Percentiles rank a stretch among this genome's conserved stretches.
Conservation (phyloP, 192 early-diverging fungal genomes). For the Linderina pennispora region DNA sequence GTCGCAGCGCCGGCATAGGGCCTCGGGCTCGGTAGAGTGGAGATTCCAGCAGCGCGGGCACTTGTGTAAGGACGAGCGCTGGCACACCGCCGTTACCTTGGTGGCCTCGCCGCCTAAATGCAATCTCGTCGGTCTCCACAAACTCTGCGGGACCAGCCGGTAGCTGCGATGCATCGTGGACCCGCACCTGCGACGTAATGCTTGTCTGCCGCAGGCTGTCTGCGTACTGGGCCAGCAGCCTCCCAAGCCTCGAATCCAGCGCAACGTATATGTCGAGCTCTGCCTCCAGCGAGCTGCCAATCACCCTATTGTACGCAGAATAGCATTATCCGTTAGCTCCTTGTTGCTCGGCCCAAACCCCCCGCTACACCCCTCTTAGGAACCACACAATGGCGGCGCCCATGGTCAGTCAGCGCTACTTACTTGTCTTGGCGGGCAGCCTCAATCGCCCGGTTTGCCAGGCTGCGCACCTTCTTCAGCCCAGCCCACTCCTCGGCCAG, state of each 20-base stretch:
- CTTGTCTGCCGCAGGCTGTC: conserved; percentile 25
- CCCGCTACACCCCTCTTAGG: too few species aligned
- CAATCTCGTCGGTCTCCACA: conserved; percentile 9
- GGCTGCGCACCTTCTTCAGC: conserved; percentile 24
- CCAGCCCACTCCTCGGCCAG: conserved; percentile 33
- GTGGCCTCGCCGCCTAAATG: conserved; percentile 14
- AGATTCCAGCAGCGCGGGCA: conserved; percentile 80
- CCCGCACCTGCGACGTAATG: conserved; percentile 17
- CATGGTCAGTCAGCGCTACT: too few species aligned
- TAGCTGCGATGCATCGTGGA: conserved; percentile 6
- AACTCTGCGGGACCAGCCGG: background rate
- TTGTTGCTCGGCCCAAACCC: background rate
- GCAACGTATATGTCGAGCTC: conserved; percentile 35
- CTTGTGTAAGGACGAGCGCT: conserved; percentile 52
- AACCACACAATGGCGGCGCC: too few species aligned
- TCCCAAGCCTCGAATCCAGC: conserved; percentile 14
- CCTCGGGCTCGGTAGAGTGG: conserved; percentile 37
- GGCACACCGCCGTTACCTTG: conserved; percentile 40
- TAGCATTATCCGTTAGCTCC: background rate
- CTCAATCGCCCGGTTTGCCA: conserved; percentile 40
- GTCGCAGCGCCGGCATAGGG: conserved; percentile 58
- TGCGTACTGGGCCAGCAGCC: conserved; percentile 11
- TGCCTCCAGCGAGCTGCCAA: conserved; percentile 45
- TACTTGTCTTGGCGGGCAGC: conserved; percentile 27
- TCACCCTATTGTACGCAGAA: background rate